Evolutionary conservation across 2,329 filamentous ascomycete species (phyloP).

Genomic region (Claviceps digitariae): DNA sequence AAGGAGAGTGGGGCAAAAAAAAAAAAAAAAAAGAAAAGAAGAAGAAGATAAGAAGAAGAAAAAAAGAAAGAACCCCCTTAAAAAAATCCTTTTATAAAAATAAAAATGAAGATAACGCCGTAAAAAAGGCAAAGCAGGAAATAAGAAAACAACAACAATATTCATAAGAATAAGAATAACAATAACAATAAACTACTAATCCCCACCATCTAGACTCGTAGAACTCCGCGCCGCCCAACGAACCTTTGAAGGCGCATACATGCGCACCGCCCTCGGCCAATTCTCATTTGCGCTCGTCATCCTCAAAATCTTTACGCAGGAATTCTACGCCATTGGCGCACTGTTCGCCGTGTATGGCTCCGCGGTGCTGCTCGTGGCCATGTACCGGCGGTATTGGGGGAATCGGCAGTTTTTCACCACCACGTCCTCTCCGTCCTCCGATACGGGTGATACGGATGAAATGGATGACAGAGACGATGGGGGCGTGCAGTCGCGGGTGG

Average conservation of each 20-base stretch:
- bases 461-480: not conserved
- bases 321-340: constrained; percentile 96
- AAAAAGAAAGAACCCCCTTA: too few relatives aligned
- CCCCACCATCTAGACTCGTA: constrained; percentile 44
- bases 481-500: not conserved
- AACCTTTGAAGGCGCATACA: constrained; percentile 94
- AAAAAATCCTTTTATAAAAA: too few relatives aligned
- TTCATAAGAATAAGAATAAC: not conserved
- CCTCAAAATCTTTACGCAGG: constrained; percentile 80
- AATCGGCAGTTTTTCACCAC: constrained; percentile 81
- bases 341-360: constrained; percentile 86
- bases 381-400: constrained; percentile 79
- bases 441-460: not conserved
- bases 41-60: too few relatives aligned
- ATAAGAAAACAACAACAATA: not conserved
- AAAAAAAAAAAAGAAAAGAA: too few relatives aligned
- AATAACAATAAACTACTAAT: not conserved
- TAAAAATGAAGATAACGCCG: too few relatives aligned
- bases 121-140: too few relatives aligned
- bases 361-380: constrained; percentile 67
- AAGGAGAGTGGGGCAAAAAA: too few relatives aligned
- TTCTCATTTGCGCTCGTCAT: constrained; percentile 93
- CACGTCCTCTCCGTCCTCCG: not conserved
- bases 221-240: constrained; percentile 90
- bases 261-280: constrained; percentile 84